A percentile compares a stretch with the other conserved stretches of the same genome.
phyloP scores from a whole-genome alignment of 2,329 filamentous ascomycete species.

The Onygena corvina region DNA sequence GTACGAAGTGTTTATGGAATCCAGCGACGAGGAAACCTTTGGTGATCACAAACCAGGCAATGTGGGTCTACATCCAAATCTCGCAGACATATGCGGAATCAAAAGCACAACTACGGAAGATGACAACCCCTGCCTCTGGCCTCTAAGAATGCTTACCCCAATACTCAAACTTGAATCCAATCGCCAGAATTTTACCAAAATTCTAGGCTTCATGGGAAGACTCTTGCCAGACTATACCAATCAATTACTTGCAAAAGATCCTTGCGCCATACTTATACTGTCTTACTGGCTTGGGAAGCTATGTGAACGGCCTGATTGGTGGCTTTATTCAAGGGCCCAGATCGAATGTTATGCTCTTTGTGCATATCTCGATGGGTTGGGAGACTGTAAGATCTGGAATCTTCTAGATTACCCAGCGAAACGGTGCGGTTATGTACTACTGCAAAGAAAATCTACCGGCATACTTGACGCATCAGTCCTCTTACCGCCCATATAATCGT shows the following conservation, averaged over 20 bases:
- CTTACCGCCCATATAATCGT: background rate
- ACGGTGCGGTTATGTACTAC: slow-evolving; percentile 23
- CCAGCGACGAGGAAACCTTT: slow-evolving; percentile 19
- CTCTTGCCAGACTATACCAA: slow-evolving; percentile 23
- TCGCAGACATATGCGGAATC: slow-evolving; percentile 29
- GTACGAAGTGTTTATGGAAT: slow-evolving; percentile 24
- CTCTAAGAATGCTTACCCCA: slow-evolving; percentile 25
- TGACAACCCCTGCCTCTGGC: slow-evolving; percentile 29
- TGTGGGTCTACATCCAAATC: slow-evolving; percentile 21
- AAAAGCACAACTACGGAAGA: slow-evolving; percentile 20
- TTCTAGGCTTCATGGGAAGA: slow-evolving; percentile 27
- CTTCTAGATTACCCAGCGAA: slow-evolving; percentile 26
- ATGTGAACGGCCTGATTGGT: slow-evolving; percentile 21
- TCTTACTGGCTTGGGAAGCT: slow-evolving; percentile 27
- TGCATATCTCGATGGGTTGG: slow-evolving; percentile 25
- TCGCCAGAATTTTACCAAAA: slow-evolving; percentile 19
- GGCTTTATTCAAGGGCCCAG: slow-evolving; percentile 22
- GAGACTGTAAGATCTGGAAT: slow-evolving; percentile 21
- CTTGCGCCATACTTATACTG: slow-evolving; percentile 25
- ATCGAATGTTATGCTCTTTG: slow-evolving; percentile 30
- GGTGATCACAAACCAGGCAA: slow-evolving; percentile 23
- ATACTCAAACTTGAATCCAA: slow-evolving; percentile 23
- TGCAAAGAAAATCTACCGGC: background rate
- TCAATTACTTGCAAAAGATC: slow-evolving; percentile 23
- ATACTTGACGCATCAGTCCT: background rate